Evolutionary conservation across 2,329 filamentous ascomycete species (phyloP), one percentile per base, ranked within the genome.

Genomic region (Daldinia eschscholtzii): DNA sequence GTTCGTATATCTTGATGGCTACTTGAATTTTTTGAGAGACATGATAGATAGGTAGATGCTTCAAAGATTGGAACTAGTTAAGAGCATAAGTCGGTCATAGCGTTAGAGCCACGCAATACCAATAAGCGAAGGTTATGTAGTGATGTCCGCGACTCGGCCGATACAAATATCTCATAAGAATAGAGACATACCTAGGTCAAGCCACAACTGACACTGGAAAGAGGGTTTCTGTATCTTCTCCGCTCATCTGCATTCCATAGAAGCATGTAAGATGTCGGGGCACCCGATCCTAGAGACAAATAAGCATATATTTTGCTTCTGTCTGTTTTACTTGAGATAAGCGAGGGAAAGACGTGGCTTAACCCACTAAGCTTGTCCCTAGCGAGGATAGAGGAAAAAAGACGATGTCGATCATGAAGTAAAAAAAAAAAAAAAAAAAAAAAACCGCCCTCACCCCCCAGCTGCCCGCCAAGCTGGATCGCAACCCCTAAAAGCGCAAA

Each of bases 381-480:
- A 58, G 44, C 61, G 37, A 41, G 7, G 50, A 35, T 10, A 35
- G 53, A 39, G 13, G 20, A 28, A 30, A 26, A 58, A 44, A 41
- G 26, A 60, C n/a, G 56, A 44, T 26, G 50, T 44, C 55, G 39
- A 57, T 20, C 50, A 23, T 30, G 39, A 37, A 20, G 37, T 26
- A 44, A 33, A 4, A 2, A 35, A 35, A 10, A 9, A 33, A 33
- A 33, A 61, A n/a, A n/a, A n/a, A n/a, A n/a, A n/a, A 57, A 66
- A 50, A 30, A 65, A 41, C 63, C 56, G 59, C 55, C 42, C 61
- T 41, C 26, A 23, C 33, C 48, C 48, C 37, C 59, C 18, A 6
- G 33, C 39, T 46, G 53, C 61, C 68, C 65, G 61, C 68, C 65
- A 70, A 68, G 61, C 53, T 64, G 61, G 53, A 64, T 70, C 41